Base-by-base conservation (phyloP, 2,329 filamentous ascomycete genomes). In the Cyphellophora europaea region DNA sequence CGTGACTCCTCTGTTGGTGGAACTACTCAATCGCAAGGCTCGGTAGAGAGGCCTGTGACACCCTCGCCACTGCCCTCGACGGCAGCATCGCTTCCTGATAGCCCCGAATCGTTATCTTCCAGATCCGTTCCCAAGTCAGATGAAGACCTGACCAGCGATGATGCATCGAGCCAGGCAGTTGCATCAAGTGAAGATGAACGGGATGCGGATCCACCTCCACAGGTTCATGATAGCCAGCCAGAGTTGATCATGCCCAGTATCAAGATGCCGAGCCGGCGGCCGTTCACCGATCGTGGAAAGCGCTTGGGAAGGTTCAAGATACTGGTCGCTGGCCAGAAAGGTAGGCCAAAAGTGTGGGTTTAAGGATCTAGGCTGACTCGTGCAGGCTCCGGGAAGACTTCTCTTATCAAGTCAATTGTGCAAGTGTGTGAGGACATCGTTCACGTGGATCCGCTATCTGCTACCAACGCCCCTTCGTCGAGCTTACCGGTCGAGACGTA, bases 191-290 rank as follows among this genome's bases (percentile, higher is more conserved):
- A 69, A 43, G 63, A 78, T 47, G 64, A 75, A 51, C 78, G 72
- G 54, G 68, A 65, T 21, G 53, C 12, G 12, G n/a, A 30, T 30
- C 12, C 16, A 14, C 4, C 12, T 53, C 12, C 33, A 10, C 35
- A 40, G 6, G 27, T 56, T 3, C 50, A 53, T 17, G 58, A 61
- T 40, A 57, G 63, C 51, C 50, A 62, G 10, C 62, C 65, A n/a
- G 88, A 96, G 57, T 71, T 98, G n/a, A 84, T 98, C 41, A 98
- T 98, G 91, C 91, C 91, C 4, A 94, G 87, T 53, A 80, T 98
- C 50, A 79, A 76, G 42, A 91, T 98, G 74, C 89, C 91, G 3
- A 82, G 77, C 41, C 77, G 91, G 32, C 73, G 87, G 33, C 88
- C 88, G 0, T 96, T 96, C 56, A 95, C 91, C 0, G 77, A 82